A percentile compares a stretch with the other conserved stretches of the same genome.
Conservation (phyloP, 2,329 filamentous ascomycete species). For the Aspergillus sp. region DNA sequence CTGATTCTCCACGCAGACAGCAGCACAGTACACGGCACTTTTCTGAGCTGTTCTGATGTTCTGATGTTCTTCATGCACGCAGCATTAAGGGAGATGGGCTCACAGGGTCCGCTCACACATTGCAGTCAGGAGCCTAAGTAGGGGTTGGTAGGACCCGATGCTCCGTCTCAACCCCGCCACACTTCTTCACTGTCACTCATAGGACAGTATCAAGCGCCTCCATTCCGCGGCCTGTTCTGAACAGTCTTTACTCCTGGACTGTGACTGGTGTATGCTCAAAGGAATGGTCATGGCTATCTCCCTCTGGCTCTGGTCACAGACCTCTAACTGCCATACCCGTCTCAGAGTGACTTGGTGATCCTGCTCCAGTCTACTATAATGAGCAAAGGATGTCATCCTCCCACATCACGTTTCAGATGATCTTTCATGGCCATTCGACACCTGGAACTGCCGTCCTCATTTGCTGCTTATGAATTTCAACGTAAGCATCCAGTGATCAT, state of each 20-base stretch:
- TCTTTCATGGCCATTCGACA: background rate
- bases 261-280: background rate
- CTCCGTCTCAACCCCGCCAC: background rate
- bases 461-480: background rate
- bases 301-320: background rate
- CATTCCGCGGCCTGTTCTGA: background rate
- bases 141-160: background rate
- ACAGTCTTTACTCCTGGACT: background rate
- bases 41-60: no score
- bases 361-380: background rate
- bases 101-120: background rate
- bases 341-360: background rate
- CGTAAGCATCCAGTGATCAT: background rate
- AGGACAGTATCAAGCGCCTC: constrained; percentile 10
- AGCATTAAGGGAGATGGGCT: background rate
- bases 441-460: background rate
- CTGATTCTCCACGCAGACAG: background rate
- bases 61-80: background rate
- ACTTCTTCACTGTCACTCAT: constrained; percentile 7
- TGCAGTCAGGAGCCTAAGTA: background rate
- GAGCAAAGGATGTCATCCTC: background rate
- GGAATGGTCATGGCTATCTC: background rate
- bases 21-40: background rate
- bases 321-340: background rate
- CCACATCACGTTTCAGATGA: constrained; percentile 2